Conservation (phyloP, 2,329 filamentous ascomycete species). For the Sclerotinia spermophila region DNA sequence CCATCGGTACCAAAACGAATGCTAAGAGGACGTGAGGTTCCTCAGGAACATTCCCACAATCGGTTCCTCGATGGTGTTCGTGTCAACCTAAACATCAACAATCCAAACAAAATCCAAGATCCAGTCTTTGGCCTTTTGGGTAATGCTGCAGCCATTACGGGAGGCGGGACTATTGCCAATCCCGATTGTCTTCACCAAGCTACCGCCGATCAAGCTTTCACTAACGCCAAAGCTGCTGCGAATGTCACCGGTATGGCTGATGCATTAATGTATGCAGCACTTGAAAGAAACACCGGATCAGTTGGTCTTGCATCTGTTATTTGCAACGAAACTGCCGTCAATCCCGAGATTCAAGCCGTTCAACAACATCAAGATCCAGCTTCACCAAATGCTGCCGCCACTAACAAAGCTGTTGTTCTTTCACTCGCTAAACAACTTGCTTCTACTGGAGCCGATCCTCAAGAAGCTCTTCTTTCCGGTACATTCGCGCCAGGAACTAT, state of each 20-base stretch:
- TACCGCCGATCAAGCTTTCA: constrained; percentile 57
- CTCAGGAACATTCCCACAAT: constrained; percentile 55
- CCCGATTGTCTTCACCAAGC: constrained; percentile 57
- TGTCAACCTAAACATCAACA: constrained; percentile 45
- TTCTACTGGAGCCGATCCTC: constrained; percentile 58
- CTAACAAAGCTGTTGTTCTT: constrained; percentile 60
- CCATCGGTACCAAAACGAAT: constrained; percentile 33
- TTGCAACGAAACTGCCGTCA: constrained; percentile 56
- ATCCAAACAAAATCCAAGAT: constrained; percentile 48
- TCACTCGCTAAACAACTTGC: constrained; percentile 58
- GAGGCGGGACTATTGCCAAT: constrained; percentile 48
- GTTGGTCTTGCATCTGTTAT: constrained; percentile 56
- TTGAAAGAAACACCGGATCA: constrained; percentile 58
- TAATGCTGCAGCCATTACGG: constrained; percentile 47
- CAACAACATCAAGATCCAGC: constrained; percentile 67
- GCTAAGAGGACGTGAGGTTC: constrained; percentile 46
- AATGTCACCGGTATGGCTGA: constrained; percentile 51
- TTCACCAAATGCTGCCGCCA: constrained; percentile 49
- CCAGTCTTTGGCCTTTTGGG: constrained; percentile 52
- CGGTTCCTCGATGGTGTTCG: constrained; percentile 46
- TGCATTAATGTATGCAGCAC: constrained; percentile 51
- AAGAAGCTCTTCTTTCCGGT: constrained; percentile 54
- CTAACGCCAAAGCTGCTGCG: constrained; percentile 54
- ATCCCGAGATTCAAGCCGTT: constrained; percentile 62
- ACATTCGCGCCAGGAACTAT: constrained; percentile 59